Evolutionary conservation across 75 land plant genomes (phyloP), one percentile per base, ranked within the genome.

Genomic region (Gnetum montanum): DNA sequence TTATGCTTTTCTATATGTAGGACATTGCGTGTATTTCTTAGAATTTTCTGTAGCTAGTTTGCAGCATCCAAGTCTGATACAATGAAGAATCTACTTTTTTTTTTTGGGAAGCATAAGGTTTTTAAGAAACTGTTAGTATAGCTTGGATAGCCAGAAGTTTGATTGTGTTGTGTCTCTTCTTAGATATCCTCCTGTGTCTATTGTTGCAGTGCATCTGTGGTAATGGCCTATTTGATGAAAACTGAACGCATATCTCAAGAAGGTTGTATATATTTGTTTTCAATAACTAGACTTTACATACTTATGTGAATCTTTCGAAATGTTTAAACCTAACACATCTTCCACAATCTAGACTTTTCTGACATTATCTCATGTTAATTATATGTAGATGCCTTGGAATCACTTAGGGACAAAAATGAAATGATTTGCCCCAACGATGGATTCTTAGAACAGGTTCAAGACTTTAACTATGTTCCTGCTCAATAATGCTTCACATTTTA

Each of bases 171-270:
- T 49, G 11, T 11, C 28, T 48, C 13, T 48, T 4, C 7, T 10
- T 20, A 24, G 30, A 20, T 4, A 6, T 31, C 33, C 31, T 52
- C 28, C 50, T 43, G 23, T 57, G 44, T 54, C 61, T 64, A 58
- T 78, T 29, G 61, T 58, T 88, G 86, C 95, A 93, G 98, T 80
- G 98, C 96, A 34, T 77, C 98, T 66, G 77, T 90, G 15, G 70
- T 94, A 36, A 89, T 70, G 59, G 98, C 96, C 36, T 94, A 89
- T 67, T 59, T 94, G 58, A 95, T 95, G 99, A 77, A 73, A 75
- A 73, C 67, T 27, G 96, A 95, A 53, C 69, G 54, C 3, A 62
- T 83, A 31, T 77, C 96, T 33, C 61, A 44, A 46, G 89, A 95
- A 78, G 97, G 99, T 95, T 30, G 63, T 10, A 57, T 43, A 65